Conservation (phyloP, 2,329 filamentous ascomycete species). For the Exophiala sp. region DNA sequence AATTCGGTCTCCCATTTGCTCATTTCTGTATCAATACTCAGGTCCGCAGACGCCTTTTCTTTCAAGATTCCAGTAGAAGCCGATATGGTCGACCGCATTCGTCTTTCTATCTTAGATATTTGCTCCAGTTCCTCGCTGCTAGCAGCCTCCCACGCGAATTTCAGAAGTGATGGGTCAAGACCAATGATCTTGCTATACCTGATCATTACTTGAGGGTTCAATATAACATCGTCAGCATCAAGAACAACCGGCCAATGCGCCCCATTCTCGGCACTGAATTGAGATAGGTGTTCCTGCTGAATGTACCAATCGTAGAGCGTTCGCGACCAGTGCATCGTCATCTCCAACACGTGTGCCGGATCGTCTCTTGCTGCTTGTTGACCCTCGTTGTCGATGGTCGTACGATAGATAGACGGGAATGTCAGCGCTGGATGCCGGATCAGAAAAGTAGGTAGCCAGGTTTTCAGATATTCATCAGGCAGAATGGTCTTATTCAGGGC, state of each 20-base stretch:
- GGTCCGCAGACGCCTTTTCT: conserved; percentile 30
- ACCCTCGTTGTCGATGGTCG: conserved; percentile 26
- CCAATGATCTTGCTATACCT: conserved; percentile 32
- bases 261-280: neutral
- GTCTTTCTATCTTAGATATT: conserved; percentile 10
- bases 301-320: conserved; percentile 37
- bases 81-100: conserved; percentile 32
- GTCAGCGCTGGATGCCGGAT: conserved; percentile 41
- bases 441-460: conserved; percentile 35
- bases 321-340: conserved; percentile 34
- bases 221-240: conserved; percentile 41
- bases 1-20: conserved; percentile 38
- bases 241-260: conserved; percentile 31
- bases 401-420: conserved; percentile 39
- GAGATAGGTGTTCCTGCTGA: conserved; percentile 20
- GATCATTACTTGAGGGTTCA: conserved; percentile 31
- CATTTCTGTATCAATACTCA: conserved; percentile 35
- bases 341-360: conserved; percentile 25
- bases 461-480: conserved; percentile 36
- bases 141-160: conserved; percentile 33
- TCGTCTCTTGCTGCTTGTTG: conserved; percentile 20
- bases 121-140: conserved; percentile 16
- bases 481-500: conserved; percentile 34
- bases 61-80: conserved; percentile 35
- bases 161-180: conserved; percentile 32